Percentiles rank a stretch among this genome's conserved stretches.
phyloP scores from a whole-genome alignment of 2,329 filamentous ascomycete genomes.

The Colletotrichum sublineola region DNA sequence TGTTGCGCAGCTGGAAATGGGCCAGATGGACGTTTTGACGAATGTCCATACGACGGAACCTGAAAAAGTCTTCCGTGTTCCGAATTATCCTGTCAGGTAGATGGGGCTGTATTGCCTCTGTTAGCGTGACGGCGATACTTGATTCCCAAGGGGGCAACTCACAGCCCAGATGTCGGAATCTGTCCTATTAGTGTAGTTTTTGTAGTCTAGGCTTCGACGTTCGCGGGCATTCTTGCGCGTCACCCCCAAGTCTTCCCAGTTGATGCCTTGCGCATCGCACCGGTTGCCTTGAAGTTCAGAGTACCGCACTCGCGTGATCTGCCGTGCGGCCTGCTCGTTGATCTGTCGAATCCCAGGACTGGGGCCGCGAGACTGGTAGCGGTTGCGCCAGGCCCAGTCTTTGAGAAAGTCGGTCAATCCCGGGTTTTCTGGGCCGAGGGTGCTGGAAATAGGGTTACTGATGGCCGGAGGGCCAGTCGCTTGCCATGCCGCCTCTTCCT shows the following conservation, averaged over 20 bases:
- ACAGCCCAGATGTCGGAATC: conserved; percentile 63
- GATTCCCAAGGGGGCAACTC: conserved; percentile 48
- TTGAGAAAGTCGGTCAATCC: conserved; percentile 64
- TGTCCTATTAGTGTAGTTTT: conserved; percentile 69
- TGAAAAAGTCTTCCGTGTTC: conserved; percentile 65
- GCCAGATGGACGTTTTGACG: conserved; percentile 66
- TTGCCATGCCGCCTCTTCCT: conserved; percentile 37
- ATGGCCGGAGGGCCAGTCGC: conserved; percentile 28
- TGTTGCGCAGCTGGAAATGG: conserved; percentile 77
- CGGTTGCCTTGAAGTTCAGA: conserved; percentile 66
- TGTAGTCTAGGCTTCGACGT: conserved; percentile 63
- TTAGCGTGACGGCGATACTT: conserved; percentile 11
- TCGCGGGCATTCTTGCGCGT: conserved; percentile 63
- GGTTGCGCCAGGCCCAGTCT: conserved; percentile 57
- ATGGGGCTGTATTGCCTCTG: conserved; percentile 35
- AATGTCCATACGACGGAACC: conserved; percentile 70
- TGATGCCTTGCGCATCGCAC: conserved; percentile 71
- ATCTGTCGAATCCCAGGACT: conserved; percentile 51
- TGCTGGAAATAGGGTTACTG: conserved; percentile 48
- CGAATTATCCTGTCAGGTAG: conserved; percentile 53
- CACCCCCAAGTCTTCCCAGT: conserved; percentile 68
- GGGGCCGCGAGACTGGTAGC: conserved; percentile 40
- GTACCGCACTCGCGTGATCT: conserved; percentile 48
- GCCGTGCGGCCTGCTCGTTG: conserved; percentile 48
- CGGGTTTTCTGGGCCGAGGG: conserved; percentile 63